Evolutionary conservation across 176 grass and related monocot genomes (phyloP).

Genomic region (Guadua angustifolia): DNA sequence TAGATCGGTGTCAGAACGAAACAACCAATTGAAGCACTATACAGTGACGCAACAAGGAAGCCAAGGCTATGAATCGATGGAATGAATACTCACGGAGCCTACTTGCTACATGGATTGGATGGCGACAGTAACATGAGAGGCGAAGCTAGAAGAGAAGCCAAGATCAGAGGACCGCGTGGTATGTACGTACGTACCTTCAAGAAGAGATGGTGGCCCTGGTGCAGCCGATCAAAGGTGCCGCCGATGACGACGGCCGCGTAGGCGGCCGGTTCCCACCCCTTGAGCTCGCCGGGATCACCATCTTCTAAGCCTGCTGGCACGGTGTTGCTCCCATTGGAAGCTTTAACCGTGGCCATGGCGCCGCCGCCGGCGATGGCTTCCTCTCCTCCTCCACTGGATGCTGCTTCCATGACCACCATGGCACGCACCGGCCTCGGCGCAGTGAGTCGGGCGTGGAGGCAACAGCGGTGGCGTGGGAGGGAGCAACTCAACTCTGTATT

Average conservation of each 20-base stretch:
- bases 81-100: too few relatives aligned
- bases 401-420: neutral
- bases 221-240: constrained; percentile 88
- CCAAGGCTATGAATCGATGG: neutral
- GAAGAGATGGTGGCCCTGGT: constrained; percentile 87
- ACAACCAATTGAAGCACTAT: neutral
- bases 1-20: neutral
- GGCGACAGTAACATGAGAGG: constrained; percentile 5
- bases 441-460: neutral
- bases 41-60: too few relatives aligned
- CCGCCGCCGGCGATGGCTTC: neutral
- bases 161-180: neutral
- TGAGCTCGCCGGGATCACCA: neutral
- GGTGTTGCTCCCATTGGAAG: neutral
- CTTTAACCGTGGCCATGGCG: neutral
- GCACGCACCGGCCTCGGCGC: neutral
- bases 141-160: neutral
- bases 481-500: neutral
- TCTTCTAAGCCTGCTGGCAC: neutral
- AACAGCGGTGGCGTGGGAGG: neutral
- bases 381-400: neutral
- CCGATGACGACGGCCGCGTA: constrained; percentile 76
- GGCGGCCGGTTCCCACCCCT: neutral
- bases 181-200: constrained; percentile 60
- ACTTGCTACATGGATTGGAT: neutral